phyloP scores from a whole-genome alignment of 495 filamentous ascomycete species.

The Penicillium waksmanii region DNA sequence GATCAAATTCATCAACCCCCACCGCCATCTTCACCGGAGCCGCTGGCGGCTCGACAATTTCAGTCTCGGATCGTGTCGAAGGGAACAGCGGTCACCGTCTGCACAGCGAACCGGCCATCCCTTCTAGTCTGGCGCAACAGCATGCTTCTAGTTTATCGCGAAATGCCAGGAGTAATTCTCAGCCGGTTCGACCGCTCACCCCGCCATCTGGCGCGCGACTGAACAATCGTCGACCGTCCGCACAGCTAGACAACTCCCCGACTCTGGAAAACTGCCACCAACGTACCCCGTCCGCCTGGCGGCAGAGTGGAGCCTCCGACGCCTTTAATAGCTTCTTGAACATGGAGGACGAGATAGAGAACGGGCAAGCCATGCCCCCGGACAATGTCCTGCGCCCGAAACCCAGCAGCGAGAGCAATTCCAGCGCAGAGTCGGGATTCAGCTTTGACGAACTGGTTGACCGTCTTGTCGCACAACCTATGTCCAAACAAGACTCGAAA shows the following conservation, averaged over 20 bases:
- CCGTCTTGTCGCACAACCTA: slow-evolving; percentile 74
- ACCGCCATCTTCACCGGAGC: slow-evolving; percentile 34
- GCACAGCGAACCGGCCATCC: slow-evolving; percentile 36
- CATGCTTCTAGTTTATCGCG: slow-evolving; percentile 40
- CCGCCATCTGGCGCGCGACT: slow-evolving; percentile 42
- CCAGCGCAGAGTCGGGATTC: slow-evolving; percentile 56
- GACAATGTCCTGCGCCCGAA: slow-evolving; percentile 36
- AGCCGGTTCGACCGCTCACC: slow-evolving; percentile 50
- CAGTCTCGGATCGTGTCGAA: slow-evolving; percentile 39
- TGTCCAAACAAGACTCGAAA: slow-evolving; percentile 83
- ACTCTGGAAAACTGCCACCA: slow-evolving; percentile 37
- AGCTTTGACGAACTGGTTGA: slow-evolving; percentile 90
- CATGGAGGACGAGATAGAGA: slow-evolving; percentile 51
- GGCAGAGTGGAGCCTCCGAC: slow-evolving; percentile 47
- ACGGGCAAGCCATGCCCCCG: slow-evolving; percentile 37
- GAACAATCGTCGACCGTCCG: slow-evolving; percentile 39
- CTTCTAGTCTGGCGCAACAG: slow-evolving; percentile 39
- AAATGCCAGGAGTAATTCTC: slow-evolving; percentile 51
- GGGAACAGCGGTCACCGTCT: slow-evolving; percentile 43
- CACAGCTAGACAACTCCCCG: slow-evolving; percentile 33
- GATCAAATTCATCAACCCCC: slow-evolving; percentile 42
- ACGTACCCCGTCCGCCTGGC: slow-evolving; percentile 44
- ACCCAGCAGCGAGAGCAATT: slow-evolving; percentile 39
- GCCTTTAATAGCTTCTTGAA: slow-evolving; percentile 50
- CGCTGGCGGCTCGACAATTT: slow-evolving; percentile 41